phyloP scores from a whole-genome alignment of 805 yeast species.

The Candida vartiovaarae region DNA sequence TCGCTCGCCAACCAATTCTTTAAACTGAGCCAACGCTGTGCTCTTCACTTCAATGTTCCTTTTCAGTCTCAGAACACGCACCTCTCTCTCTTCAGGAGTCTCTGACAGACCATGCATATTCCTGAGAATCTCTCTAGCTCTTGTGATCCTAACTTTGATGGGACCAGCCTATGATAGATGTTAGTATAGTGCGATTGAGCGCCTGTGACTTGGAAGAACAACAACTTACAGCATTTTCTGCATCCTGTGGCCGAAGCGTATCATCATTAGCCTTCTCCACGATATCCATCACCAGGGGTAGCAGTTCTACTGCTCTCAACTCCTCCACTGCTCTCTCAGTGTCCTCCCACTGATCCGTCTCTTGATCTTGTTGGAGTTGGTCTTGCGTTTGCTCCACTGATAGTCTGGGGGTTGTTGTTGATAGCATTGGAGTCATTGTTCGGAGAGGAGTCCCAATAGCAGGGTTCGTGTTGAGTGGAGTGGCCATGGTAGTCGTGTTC shows the following conservation, averaged over 20 bases:
- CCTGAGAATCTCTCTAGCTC: slow-evolving; percentile 29
- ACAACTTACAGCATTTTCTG: slow-evolving; percentile 32
- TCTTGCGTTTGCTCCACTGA: not conserved
- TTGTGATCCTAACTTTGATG: slow-evolving; percentile 34
- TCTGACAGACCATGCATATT: slow-evolving; percentile 39
- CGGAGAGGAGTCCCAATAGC: not conserved
- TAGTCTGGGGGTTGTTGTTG: not conserved
- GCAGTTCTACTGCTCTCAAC: slow-evolving; percentile 28
- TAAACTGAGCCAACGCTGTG: slow-evolving; percentile 19
- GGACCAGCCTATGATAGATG: slow-evolving; percentile 31
- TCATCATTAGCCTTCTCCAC: slow-evolving; percentile 34
- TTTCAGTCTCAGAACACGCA: slow-evolving; percentile 27
- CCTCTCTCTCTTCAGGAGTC: slow-evolving; percentile 30
- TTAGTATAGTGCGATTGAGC: too few species aligned
- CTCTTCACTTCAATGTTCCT: slow-evolving; percentile 26
- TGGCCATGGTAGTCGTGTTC: not conserved
- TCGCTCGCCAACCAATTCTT: slow-evolving; percentile 13
- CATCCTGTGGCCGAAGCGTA: slow-evolving; percentile 34
- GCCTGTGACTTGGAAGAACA: too few species aligned
- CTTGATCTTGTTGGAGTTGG: not conserved
- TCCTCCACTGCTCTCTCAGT: slow-evolving; percentile 23
- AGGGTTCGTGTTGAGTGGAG: not conserved
- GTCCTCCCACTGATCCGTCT: slow-evolving; percentile 5
- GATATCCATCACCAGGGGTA: slow-evolving; percentile 34
- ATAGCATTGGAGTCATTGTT: not conserved